Conservation (phyloP, 2,329 filamentous ascomycete genomes). For the Niveomyces coronatus region DNA sequence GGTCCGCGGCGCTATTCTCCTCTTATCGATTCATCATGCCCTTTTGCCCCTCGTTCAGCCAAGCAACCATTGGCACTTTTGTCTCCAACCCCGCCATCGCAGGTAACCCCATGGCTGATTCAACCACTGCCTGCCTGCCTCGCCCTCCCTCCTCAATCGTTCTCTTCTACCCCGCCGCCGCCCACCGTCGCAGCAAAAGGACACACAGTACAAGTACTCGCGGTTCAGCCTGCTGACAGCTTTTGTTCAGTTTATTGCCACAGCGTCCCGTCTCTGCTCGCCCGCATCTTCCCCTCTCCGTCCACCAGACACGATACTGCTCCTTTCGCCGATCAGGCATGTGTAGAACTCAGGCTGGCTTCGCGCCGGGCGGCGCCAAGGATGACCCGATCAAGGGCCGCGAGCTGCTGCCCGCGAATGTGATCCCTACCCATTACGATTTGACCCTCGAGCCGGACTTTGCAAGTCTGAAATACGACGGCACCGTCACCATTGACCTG, state of each 20-base stretch:
- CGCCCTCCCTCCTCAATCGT: background rate
- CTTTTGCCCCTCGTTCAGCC: background rate
- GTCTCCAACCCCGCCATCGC: background rate
- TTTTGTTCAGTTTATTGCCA: no score
- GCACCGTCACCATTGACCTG: conserved; percentile 74
- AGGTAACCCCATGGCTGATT: background rate
- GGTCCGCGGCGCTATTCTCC: no score
- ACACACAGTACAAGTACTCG: no score
- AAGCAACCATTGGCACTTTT: background rate
- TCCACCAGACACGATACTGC: conserved; percentile 43
- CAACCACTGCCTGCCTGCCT: no score
- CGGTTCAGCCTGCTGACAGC: no score
- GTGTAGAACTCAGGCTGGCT: conserved; percentile 42
- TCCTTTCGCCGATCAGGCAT: conserved; percentile 65
- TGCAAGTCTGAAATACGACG: conserved; percentile 76
- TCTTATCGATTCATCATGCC: background rate
- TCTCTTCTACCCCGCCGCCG: no score
- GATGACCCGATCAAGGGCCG: conserved; percentile 31
- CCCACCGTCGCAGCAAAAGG: no score
- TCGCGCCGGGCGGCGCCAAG: conserved; percentile 25
- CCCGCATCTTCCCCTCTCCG: no score
- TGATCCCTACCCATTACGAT: conserved; percentile 86
- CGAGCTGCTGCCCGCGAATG: conserved; percentile 83
- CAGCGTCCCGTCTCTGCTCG: no score
- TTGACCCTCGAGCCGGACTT: conserved; percentile 87